phyloP scores from a whole-genome alignment of 2,329 filamentous ascomycete genomes.

The Penicillium sp. region DNA sequence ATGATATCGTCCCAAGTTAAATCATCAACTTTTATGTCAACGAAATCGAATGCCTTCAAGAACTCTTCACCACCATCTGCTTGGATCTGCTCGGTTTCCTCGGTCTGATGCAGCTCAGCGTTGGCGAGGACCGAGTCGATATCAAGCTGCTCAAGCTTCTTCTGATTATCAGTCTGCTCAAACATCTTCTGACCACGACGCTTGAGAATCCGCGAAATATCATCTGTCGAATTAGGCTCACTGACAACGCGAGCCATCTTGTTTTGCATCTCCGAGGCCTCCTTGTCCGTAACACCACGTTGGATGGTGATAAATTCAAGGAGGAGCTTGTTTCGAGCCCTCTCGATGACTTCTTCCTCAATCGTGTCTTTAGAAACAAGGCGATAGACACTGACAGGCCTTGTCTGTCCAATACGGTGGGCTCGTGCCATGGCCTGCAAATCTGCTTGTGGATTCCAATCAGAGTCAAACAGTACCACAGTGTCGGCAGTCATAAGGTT shows the following conservation, averaged over 20 bases:
- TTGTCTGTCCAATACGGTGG: slow-evolving; percentile 96
- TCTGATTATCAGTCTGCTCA: slow-evolving; percentile 94
- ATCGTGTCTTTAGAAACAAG: slow-evolving; percentile 98
- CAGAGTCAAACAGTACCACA: slow-evolving; percentile 93
- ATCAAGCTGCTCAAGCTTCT: slow-evolving; percentile 94
- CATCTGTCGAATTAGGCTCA: slow-evolving; percentile 87
- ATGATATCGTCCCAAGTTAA: slow-evolving; percentile 99
- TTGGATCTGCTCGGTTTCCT: slow-evolving; percentile 90
- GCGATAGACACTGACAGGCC: slow-evolving; percentile 93
- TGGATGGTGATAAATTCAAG: slow-evolving; percentile 98
- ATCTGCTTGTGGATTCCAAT: slow-evolving; percentile 98
- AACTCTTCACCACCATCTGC: slow-evolving; percentile 97
- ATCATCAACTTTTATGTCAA: slow-evolving; percentile 91
- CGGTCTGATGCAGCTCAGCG: slow-evolving; percentile 94
- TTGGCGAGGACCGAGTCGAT: slow-evolving; percentile 97
- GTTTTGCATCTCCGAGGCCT: slow-evolving; percentile 78
- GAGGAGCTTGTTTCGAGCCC: slow-evolving; percentile 95
- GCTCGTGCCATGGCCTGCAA: slow-evolving; percentile 98
- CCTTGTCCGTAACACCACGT: slow-evolving; percentile 93
- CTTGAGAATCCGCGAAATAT: slow-evolving; percentile 95
- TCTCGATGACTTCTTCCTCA: slow-evolving; percentile 95
- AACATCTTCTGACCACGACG: slow-evolving; percentile 99
- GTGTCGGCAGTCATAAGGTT: slow-evolving; percentile 99
- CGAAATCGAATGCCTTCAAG: slow-evolving; percentile 85
- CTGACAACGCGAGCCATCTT: slow-evolving; percentile 72